Conservation (phyloP, 352 stramenopile species). For the Peronosclerospora sorghi region DNA sequence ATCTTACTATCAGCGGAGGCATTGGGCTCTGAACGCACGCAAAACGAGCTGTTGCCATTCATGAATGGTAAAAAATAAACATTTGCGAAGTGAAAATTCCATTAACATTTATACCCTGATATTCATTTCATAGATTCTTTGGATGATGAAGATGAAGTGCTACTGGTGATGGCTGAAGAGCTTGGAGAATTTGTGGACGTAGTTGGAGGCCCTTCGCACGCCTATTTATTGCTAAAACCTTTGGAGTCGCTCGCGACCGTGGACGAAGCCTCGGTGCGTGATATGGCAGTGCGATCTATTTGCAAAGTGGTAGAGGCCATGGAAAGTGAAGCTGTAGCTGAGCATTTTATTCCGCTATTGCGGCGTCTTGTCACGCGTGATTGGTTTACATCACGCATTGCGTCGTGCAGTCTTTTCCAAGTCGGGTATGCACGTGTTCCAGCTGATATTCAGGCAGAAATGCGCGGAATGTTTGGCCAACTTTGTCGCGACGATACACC, state of each 20-base stretch:
- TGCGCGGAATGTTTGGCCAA: slow-evolving; percentile 87
- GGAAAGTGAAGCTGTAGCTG: slow-evolving; percentile 68
- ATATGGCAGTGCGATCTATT: slow-evolving; percentile 87
- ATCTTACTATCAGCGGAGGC: slow-evolving; percentile 48
- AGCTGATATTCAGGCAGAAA: slow-evolving; percentile 57
- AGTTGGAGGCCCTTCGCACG: slow-evolving; percentile 83
- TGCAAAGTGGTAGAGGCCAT: slow-evolving; percentile 83
- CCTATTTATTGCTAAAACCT: slow-evolving; percentile 87
- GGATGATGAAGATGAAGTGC: slow-evolving; percentile 97
- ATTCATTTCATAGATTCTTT: slow-evolving; percentile 71
- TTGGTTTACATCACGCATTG: slow-evolving; percentile 88
- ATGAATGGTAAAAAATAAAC: slow-evolving; percentile 74
- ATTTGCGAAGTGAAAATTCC: not conserved
- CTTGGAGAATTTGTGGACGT: slow-evolving; percentile 84
- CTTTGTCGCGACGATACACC: slow-evolving; percentile 95
- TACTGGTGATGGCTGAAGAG: slow-evolving; percentile 91
- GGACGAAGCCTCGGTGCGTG: slow-evolving; percentile 92
- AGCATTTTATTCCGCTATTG: slow-evolving; percentile 91
- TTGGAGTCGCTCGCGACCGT: slow-evolving; percentile 90
- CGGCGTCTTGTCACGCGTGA: slow-evolving; percentile 89
- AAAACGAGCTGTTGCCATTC: slow-evolving; percentile 96
- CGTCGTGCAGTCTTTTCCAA: slow-evolving; percentile 75
- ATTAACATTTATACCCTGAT: not conserved
- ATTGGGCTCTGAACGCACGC: slow-evolving; percentile 82
- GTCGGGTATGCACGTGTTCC: slow-evolving; percentile 49